Evolutionary conservation across 2,329 filamentous ascomycete species (phyloP).

Genomic region (Colletotrichum echinochloae): DNA sequence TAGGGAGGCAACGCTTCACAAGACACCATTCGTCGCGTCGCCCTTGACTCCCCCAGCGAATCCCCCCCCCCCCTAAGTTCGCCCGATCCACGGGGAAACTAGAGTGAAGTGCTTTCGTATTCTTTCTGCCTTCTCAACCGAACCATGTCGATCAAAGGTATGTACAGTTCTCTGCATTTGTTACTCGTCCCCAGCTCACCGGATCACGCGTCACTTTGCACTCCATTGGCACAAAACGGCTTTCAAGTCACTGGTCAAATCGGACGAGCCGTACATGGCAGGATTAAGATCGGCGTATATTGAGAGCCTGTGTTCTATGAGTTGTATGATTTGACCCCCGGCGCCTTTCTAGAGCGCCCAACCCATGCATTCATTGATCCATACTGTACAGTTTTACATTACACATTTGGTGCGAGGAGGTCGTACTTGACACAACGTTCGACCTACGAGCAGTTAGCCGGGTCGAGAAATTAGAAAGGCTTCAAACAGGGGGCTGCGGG

Average conservation of each 20-base stretch:
- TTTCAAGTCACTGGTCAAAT: neutral
- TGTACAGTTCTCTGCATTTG: neutral
- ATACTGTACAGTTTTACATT: slow-evolving; percentile 43
- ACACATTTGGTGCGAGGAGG: slow-evolving; percentile 88
- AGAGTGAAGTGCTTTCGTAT: neutral
- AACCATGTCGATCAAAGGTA: neutral
- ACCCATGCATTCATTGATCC: slow-evolving; percentile 31
- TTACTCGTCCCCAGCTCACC: neutral
- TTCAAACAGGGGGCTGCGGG: neutral
- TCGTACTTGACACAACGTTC: slow-evolving; percentile 94
- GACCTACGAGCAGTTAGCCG: slow-evolving; percentile 62
- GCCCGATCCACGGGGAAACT: too few relatives aligned
- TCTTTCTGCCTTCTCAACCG: neutral
- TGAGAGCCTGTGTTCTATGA: slow-evolving; percentile 23
- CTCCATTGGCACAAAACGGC: neutral
- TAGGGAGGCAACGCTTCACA: neutral
- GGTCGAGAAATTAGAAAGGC: slow-evolving; percentile 36
- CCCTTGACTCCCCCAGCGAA: too few relatives aligned
- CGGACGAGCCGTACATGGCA: neutral
- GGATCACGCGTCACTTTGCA: neutral
- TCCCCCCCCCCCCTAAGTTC: neutral
- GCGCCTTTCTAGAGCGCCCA: slow-evolving; percentile 16
- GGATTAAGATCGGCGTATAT: slow-evolving; percentile 3
- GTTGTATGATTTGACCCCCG: slow-evolving; percentile 27
- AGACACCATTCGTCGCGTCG: neutral